phyloP scores from a whole-genome alignment of 805 yeast species.

The Pichia heedii region DNA sequence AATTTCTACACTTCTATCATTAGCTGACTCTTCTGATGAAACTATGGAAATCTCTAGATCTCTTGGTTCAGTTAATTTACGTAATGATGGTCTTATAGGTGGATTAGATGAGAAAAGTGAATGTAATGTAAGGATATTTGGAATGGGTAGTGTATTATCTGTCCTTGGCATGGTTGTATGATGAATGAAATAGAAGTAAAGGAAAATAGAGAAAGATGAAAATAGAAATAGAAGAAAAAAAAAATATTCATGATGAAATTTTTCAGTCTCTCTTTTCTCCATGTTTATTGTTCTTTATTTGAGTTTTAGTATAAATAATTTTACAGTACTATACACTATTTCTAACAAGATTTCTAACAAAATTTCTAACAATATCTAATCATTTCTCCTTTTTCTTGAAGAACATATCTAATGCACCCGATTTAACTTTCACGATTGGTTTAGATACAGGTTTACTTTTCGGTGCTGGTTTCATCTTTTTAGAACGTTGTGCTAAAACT shows the following conservation, averaged over 20 bases:
- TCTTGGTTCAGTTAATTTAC: slow-evolving; percentile 9
- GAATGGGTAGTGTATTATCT: slow-evolving; percentile 8
- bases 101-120: slow-evolving; percentile 8
- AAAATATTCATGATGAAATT: not conserved
- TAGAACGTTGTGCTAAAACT: slow-evolving; percentile 14
- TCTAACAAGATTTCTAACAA: too few relatives aligned
- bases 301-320: too few relatives aligned
- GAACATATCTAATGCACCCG: slow-evolving; percentile 62
- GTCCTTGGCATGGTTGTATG: slow-evolving; percentile 4
- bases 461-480: slow-evolving; percentile 7
- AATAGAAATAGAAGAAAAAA: too few relatives aligned
- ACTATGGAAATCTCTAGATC: slow-evolving; percentile 31
- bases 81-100: slow-evolving; percentile 10
- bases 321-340: too few relatives aligned
- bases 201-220: too few relatives aligned
- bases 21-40: slow-evolving; percentile 59
- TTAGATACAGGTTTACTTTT: slow-evolving; percentile 11
- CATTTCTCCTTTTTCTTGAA: slow-evolving; percentile 33
- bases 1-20: slow-evolving; percentile 51
- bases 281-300: too few relatives aligned
- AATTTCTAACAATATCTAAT: too few relatives aligned
- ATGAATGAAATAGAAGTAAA: too few relatives aligned
- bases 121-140: slow-evolving; percentile 8
- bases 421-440: slow-evolving; percentile 33
- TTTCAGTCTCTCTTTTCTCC: not conserved